Evolutionary conservation across 1,284 basidiomycete genomes (phyloP).

Genomic region (Tetrapyrgos nigripes): DNA sequence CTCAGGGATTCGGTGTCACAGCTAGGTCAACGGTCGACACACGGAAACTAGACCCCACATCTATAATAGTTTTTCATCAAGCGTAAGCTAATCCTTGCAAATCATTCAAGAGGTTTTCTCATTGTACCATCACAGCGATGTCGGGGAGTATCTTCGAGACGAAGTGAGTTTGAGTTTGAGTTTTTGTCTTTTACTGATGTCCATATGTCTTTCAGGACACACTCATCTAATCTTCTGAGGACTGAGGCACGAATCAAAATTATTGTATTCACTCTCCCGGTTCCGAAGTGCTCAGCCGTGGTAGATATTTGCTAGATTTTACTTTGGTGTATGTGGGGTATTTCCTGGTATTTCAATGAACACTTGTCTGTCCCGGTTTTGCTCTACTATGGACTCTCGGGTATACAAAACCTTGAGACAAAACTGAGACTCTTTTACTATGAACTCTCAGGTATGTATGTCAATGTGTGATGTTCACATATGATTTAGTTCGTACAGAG

Average conservation of each 20-base stretch:
- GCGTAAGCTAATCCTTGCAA: constrained; percentile 63
- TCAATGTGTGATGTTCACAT: no score
- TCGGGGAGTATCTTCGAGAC: constrained; percentile 95
- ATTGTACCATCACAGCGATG: constrained; percentile 64
- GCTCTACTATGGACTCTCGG: no score
- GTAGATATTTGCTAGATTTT: constrained; percentile 28
- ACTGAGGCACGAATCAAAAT: constrained; percentile 1
- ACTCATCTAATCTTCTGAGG: constrained; percentile 55
- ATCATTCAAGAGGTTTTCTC: neutral
- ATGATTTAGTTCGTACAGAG: no score
- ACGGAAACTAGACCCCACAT: constrained; percentile 96
- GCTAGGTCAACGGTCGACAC: constrained; percentile 96
- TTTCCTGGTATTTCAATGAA: neutral
- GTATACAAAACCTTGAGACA: no score
- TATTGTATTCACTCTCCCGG: constrained; percentile 31
- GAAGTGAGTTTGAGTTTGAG: constrained; percentile 65
- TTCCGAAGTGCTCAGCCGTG: constrained; percentile 48
- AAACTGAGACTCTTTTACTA: no score
- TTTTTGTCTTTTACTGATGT: constrained; percentile 11
- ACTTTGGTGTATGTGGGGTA: no score
- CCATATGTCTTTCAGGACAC: constrained; percentile 61
- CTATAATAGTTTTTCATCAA: constrained; percentile 99
- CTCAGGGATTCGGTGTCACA: constrained; percentile 96
- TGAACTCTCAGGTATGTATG: no score
- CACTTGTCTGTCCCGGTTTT: neutral